Percentiles rank a stretch among this genome's conserved stretches.
phyloP scores from a whole-genome alignment of 2,329 filamentous ascomycete genomes.

The Penicillium sp. region DNA sequence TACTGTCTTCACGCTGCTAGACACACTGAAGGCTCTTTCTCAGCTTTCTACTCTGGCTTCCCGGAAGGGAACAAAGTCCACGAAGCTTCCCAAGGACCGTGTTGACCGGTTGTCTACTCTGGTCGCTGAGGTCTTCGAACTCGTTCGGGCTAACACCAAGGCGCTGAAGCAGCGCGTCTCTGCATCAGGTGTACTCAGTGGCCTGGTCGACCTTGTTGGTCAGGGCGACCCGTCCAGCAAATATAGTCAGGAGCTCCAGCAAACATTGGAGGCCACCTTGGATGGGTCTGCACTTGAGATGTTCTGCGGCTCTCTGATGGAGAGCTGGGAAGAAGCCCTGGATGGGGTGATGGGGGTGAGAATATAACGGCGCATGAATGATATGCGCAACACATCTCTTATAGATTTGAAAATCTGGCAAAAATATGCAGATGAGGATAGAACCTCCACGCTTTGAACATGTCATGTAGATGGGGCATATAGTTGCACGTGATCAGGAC shows the following conservation, averaged over 20 bases:
- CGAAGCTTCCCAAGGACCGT: slow-evolving; percentile 32
- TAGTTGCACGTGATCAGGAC: slow-evolving; percentile 3
- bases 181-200: slow-evolving; percentile 40
- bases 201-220: slow-evolving; percentile 38
- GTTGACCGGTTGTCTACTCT: slow-evolving; percentile 27
- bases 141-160: slow-evolving; percentile 34
- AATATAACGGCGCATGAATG: slow-evolving; percentile 17
- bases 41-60: slow-evolving; percentile 29
- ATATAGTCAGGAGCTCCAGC: slow-evolving; percentile 25
- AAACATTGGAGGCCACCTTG: slow-evolving; percentile 33
- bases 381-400: background rate
- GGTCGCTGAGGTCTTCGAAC: slow-evolving; percentile 28
- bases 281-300: slow-evolving; percentile 39
- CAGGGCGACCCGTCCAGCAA: slow-evolving; percentile 21
- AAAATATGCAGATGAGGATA: background rate
- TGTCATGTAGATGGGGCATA: background rate
- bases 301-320: slow-evolving; percentile 43
- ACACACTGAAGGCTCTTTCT: slow-evolving; percentile 39
- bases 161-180: slow-evolving; percentile 36
- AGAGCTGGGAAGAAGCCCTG: slow-evolving; percentile 46
- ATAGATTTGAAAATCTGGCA: background rate
- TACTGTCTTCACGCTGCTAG: slow-evolving; percentile 34
- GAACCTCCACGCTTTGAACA: background rate
- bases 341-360: slow-evolving; percentile 35
- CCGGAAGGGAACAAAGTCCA: slow-evolving; percentile 30